Evolutionary conservation across 1,284 basidiomycete genomes (phyloP), one percentile per base, ranked within the genome.

Genomic region (Pisolithus thermaeus): DNA sequence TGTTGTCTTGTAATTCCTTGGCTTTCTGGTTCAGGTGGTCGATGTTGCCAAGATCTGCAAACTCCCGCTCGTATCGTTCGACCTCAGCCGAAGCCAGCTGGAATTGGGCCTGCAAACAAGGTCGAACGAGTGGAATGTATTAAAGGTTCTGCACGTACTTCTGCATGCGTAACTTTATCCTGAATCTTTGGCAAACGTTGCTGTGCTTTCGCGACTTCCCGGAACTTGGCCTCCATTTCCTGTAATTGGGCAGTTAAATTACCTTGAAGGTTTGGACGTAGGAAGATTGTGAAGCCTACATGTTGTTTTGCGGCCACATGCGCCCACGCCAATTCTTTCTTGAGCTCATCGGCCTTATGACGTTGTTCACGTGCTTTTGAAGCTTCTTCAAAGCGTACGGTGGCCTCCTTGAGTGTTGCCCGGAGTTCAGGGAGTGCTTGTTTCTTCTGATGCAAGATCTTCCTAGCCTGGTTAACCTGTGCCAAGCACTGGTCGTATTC

Each of bases 301-400:
- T 73, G 68, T 62, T 90, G 78, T 62, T 92, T 93, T 12, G 73
- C 73, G 3, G 76, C 76, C 12, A 98, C 92, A 61, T 91, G 89
- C 7, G 90, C 80, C 96, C 96, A 98, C 0, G 91, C 92, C 9
- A 92, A 69, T 67, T 95, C 89, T 57, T 83, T 83, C 72, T 90
- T 87, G 47, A 94, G 71, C n/a, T 82, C 79, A 38, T 84, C 79
- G 5, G 80, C 76, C 63, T 81, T 86, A 57, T 80, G 71, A 59
- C 83, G 78, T 60, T 90, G 84, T 56, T 87, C 80, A 2, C 83
- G 73, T 7, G 89, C 90, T 58, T 84, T 85, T 16, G 78, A 70
- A 0, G 91, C 87, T 57, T 89, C 86, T 50, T 85, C 72, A 59
- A 83, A 89, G n/a, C 81, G 78, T 2, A 71, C 64, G 1, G 73